Evolutionary conservation across 768 basidiomycete species (phyloP).

Genomic region (Trametes villosa): DNA sequence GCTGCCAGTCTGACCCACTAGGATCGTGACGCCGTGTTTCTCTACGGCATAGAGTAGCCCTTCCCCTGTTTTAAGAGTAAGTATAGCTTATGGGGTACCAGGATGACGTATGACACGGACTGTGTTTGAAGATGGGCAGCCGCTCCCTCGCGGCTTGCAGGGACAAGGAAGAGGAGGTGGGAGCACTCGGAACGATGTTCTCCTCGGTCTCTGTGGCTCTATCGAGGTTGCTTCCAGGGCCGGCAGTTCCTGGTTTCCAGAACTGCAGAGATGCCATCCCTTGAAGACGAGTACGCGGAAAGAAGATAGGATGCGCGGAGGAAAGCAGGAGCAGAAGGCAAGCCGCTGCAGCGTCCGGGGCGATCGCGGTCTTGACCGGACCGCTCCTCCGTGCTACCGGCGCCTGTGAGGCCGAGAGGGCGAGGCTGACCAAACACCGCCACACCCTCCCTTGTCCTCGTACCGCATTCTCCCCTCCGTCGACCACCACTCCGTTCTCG

Average conservation of each 20-base stretch:
- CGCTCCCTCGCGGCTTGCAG: conserved; percentile 78
- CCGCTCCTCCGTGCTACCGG: no score
- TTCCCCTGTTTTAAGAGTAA: conserved; percentile 52
- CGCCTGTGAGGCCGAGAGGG: not conserved
- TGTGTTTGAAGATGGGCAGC: conserved; percentile 90
- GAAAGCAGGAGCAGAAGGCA: no score
- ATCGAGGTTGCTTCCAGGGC: conserved; percentile 88
- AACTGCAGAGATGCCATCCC: conserved; percentile 68
- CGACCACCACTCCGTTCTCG: no score
- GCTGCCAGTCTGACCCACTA: conserved; percentile 95
- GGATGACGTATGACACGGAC: conserved; percentile 44
- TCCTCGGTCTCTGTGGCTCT: conserved; percentile 79
- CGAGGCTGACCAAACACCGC: not conserved
- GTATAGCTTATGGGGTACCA: not conserved
- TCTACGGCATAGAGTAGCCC: conserved; percentile 85
- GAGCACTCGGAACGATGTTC: conserved; percentile 67
- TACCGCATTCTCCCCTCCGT: not conserved
- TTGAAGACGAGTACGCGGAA: no score
- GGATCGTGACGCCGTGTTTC: conserved; percentile 79
- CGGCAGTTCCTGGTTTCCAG: conserved; percentile 89
- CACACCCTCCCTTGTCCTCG: not conserved
- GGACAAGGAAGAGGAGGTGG: conserved; percentile 57
- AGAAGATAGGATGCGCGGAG: no score
- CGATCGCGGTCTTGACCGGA: no score
- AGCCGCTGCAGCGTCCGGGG: no score